Base-by-base conservation (phyloP, 345 rosid species). In the Pelargonium nanum region DNA sequence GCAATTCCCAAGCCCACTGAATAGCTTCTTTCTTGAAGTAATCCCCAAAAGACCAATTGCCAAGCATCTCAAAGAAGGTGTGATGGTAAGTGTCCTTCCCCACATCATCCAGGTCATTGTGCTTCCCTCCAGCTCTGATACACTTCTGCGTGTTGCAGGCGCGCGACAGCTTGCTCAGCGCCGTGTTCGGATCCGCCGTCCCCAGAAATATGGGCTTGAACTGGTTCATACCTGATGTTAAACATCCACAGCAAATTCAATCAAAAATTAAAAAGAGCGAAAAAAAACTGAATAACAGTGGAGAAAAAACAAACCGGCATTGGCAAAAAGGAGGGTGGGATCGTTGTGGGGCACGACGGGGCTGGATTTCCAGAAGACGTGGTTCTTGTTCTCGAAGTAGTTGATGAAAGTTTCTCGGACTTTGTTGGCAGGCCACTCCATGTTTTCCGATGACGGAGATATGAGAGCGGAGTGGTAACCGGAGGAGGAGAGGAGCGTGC, bases 41-140 rank as follows among this genome's bases (percentile, higher is more conserved):
- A 73, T 89, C 95, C 52, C 99, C 99, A 65, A 93, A 93, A 0
- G 99, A 93, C 99, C 99, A 93, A 70, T 89, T 89, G 15, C 99
- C 99, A 13, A 93, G 81, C 99, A 93, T 93, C 75, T 93, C 97
- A 69, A 93, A 93, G 87, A 93, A 89, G n/a, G 99, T 89, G 62
- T 93, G 99, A 69, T 93, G 97, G 69, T 93, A 93, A 22, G 99
- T 93, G 62, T 93, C 99, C 69, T 93, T 89, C 30, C 99, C 99
- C 4, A 93, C 99, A 72, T 93, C 99, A 34, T 93, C 99, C 1
- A 93, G 85, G 72, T 93, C 99, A 60, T 93, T 93, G 70, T 93
- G 97, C 76, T 93, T 93, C 34, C 96, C 99, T 24, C 97, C 99
- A 2, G 99, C 99, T 17, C 97, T 88, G 45, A 93, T 93, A 69